phyloP scores from a whole-genome alignment of 768 basidiomycete species.

The Mycena epipterygia region DNA sequence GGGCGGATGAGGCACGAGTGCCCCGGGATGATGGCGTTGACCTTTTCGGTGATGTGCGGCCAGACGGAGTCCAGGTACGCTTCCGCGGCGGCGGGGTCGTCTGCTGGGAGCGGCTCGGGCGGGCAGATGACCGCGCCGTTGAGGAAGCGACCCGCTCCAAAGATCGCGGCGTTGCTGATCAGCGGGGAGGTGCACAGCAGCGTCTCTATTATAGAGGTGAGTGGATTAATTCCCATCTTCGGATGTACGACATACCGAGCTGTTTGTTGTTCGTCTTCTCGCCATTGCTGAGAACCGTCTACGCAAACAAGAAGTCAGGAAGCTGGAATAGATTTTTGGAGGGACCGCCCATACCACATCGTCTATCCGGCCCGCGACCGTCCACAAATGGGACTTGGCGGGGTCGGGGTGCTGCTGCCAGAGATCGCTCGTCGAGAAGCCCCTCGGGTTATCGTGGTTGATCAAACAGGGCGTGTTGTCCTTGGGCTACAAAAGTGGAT shows the following conservation, averaged over 20 bases:
- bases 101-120: slow-evolving; percentile 16
- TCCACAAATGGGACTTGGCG: slow-evolving; percentile 35
- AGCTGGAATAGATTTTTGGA: neutral
- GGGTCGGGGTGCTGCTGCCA: slow-evolving; percentile 38
- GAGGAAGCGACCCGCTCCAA: slow-evolving; percentile 40
- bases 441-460: slow-evolving; percentile 37
- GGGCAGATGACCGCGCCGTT: slow-evolving; percentile 42
- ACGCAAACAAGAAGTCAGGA: neutral
- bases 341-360: slow-evolving; percentile 36
- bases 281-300: slow-evolving; percentile 48
- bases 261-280: slow-evolving; percentile 47
- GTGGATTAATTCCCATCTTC: too few species aligned
- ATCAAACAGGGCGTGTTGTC: slow-evolving; percentile 36
- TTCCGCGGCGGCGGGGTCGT: neutral
- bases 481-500: slow-evolving; percentile 30
- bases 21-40: slow-evolving; percentile 41
- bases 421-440: slow-evolving; percentile 37
- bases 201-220: slow-evolving; percentile 38
- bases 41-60: slow-evolving; percentile 38
- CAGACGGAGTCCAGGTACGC: slow-evolving; percentile 38
- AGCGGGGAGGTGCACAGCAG: slow-evolving; percentile 36
- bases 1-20: slow-evolving; percentile 44
- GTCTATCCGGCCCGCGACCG: slow-evolving; percentile 38
- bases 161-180: slow-evolving; percentile 39
- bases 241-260: slow-evolving; percentile 41